phyloP scores from a whole-genome alignment of 2,329 filamentous ascomycete species.

The Paraphoma chrysanthemicola region DNA sequence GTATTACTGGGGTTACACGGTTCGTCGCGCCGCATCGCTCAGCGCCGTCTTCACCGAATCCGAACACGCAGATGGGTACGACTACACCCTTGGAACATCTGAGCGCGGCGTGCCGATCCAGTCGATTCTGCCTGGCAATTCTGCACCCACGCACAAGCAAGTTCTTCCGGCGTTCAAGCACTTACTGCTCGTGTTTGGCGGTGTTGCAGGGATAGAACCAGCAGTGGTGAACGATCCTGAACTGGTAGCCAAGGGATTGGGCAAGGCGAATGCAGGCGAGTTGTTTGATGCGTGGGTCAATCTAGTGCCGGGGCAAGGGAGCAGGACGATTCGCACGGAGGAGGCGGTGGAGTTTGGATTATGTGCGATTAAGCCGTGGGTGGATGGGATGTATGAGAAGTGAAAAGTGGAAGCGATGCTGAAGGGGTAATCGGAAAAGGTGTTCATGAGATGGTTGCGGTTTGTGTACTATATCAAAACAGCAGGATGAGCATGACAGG shows the following conservation, averaged over 20 bases:
- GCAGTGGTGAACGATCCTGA: slow-evolving; percentile 70
- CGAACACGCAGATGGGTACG: slow-evolving; percentile 78
- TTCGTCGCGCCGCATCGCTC: slow-evolving; percentile 71
- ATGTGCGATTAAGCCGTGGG: slow-evolving; percentile 65
- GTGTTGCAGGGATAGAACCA: slow-evolving; percentile 79
- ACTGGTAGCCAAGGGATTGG: slow-evolving; percentile 67
- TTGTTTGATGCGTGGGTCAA: slow-evolving; percentile 88
- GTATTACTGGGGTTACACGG: slow-evolving; percentile 86
- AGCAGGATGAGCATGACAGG: too few relatives aligned
- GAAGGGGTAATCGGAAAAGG: too few relatives aligned
- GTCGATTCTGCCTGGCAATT: slow-evolving; percentile 35
- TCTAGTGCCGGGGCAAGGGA: slow-evolving; percentile 79
- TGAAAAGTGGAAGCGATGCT: too few relatives aligned
- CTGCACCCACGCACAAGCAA: slow-evolving; percentile 18
- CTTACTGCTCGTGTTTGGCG: slow-evolving; percentile 79
- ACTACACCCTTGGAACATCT: slow-evolving; percentile 82
- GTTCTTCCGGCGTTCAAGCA: slow-evolving; percentile 66
- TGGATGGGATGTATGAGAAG: slow-evolving; percentile 18
- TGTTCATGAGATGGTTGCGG: too few relatives aligned
- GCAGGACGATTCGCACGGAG: slow-evolving; percentile 81
- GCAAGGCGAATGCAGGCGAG: slow-evolving; percentile 68
- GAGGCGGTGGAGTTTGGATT: slow-evolving; percentile 82
- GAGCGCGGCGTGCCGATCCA: slow-evolving; percentile 69
- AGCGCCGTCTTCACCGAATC: slow-evolving; percentile 80
- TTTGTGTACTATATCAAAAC: too few relatives aligned